Percentiles rank a stretch among this genome's conserved stretches.
These are phyloP conservation scores for Plasmodium ovale DNA, from an alignment of 169 alveolate species.

Conservation along the genomic window DNA sequence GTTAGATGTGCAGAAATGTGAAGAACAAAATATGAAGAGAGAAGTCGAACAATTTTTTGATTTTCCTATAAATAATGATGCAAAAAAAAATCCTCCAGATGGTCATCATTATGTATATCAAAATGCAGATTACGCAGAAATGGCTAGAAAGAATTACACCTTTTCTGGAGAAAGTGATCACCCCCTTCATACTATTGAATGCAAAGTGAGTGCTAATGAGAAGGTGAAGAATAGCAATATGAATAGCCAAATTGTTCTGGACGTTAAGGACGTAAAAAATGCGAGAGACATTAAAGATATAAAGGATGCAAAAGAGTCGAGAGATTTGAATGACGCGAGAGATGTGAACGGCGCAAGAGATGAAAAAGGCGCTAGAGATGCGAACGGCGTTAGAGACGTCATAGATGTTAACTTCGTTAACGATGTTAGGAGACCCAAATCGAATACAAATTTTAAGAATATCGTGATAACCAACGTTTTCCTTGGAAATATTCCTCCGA, in stretches of 20 bases:
- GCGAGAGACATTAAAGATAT: background rate
- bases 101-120: slow-evolving; percentile 18
- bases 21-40: slow-evolving; percentile 14
- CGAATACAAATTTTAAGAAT: slow-evolving; percentile 26
- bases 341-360: slow-evolving; percentile 13
- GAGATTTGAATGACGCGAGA: background rate
- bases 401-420: background rate
- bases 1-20: slow-evolving; percentile 23
- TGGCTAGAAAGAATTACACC: slow-evolving; percentile 1
- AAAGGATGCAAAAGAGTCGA: background rate
- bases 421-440: slow-evolving; percentile 11
- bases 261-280: slow-evolving; percentile 1
- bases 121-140: background rate
- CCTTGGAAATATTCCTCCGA: slow-evolving; percentile 87
- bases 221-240: slow-evolving; percentile 34
- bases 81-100: background rate
- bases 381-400: background rate
- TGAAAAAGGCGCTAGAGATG: background rate
- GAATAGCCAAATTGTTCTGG: slow-evolving; percentile 30
- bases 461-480: slow-evolving; percentile 78
- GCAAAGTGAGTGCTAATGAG: slow-evolving; percentile 22
- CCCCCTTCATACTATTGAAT: slow-evolving; percentile 4
- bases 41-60: background rate
- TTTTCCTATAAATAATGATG: slow-evolving; percentile 4
- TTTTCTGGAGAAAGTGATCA: background rate